Evolutionary conservation across 2,329 filamentous ascomycete genomes (phyloP), one percentile per base, ranked within the genome.

Genomic region (Scolecobasidium constrictum): DNA sequence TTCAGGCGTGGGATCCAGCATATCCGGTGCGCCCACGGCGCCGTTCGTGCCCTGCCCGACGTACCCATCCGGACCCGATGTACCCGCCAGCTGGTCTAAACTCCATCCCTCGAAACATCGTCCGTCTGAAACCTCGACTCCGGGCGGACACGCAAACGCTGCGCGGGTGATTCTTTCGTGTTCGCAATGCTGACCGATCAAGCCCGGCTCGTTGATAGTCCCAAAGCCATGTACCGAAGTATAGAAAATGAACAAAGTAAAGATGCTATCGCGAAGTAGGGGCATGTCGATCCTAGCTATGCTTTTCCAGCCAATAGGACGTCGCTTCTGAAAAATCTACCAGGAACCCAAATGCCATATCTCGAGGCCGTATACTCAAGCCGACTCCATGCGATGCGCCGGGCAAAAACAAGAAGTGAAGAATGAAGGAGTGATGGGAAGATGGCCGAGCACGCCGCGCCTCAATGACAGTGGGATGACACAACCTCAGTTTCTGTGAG

Each of bases 1-100:
- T 43, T 54, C 52, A 2, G 52, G 52, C 17, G 43, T 44, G 1
- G 52, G 52, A 34, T 53, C 50, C 2, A 54, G 46, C 46, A 50
- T 48, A 35, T 54, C 52, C n/a, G 52, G 52, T 12, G 52, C 51
- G 16, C 52, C 52, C 7, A 54, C 52, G 9, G 51, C 52, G 7
- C 52, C 52, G 36, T 54, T 54, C 2, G 48, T 49, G 2, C 52
- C 52, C 31, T 46, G 46, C 15, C 51, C 51, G 12, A 53, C 49
- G 26, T 50, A 47, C 26, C 49, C 46, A 37, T 26, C 40, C 15
- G 46, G 44, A 21, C 48, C 50, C 17, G 50, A 53, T 23, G 46
- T 42, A 9, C 52, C 52, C 9, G 52, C 50, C 4, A 54, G 42
- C 16, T 54, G 51, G 19, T 51, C 46, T 12, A 54, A 40, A 23